Base-by-base conservation (phyloP, 345 rosid species). In the Viola odorata region DNA sequence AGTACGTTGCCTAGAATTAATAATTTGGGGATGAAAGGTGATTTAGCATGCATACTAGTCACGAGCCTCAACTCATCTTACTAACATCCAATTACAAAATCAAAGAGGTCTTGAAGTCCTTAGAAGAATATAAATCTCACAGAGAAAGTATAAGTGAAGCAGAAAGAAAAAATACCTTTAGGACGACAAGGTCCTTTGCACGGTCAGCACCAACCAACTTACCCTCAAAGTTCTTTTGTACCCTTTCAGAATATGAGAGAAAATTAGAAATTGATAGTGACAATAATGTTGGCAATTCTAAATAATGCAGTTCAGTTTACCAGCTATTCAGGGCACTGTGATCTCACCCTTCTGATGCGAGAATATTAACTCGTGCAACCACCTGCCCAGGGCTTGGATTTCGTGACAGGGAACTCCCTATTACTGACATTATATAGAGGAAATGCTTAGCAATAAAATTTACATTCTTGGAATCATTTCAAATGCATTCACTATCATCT, bases 181-280 rank as follows among this genome's bases (percentile, higher is more conserved):
- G 77, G 59, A 92, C 96, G 70, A 96, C 98, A 53, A 92, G 98
- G 78, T 92, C 96, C 75, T 92, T 92, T 12, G 81, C 56, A 63
- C 96, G 96, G 72, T 92, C 94, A 17, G 98, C 98, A 39, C 96
- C 98, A 47, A 92, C 63, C 71, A 92, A 79, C 75, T 66, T 84
- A 17, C 96, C 98, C 81, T 89, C 98, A 60, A 84, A 92, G 75
- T 87, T 92, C 82, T 87, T 87, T 70, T 87, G 96, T 54, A 89
- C 78, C 84, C 98, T 89, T 72, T 60, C 53, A 63, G 37, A 67
- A 56, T 8, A 66, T 47, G 23, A 78, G 3, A 54, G 45, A 62
- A 13, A 42, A 63, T 42, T 38, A 57, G 57, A 50, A 59, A 60
- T 11, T 0, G 40, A 44, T n/a, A 9, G 57, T 53, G 40, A 39